These are phyloP conservation scores for Magnolia sinica DNA, from an alignment of 164 flowering plant species.

Conservation along the genomic window DNA sequence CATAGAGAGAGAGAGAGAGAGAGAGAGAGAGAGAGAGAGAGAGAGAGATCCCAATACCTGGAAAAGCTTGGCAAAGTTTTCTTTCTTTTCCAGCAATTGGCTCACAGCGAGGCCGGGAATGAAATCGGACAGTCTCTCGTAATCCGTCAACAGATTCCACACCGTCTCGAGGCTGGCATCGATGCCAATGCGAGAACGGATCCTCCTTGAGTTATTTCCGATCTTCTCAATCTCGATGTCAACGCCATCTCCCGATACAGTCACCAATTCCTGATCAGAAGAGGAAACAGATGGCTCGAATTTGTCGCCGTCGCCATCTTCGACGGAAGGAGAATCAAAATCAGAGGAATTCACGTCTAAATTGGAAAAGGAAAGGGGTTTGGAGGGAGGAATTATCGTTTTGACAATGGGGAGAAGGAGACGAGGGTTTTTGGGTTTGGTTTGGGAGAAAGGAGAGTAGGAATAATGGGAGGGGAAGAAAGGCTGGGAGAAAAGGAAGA, in stretches of 20 bases:
- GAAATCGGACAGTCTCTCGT: slow-evolving; percentile 61
- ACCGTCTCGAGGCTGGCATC: slow-evolving; percentile 48
- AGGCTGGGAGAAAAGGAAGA: background rate
- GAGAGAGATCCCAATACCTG: slow-evolving; percentile 41
- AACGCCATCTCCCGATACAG: slow-evolving; percentile 6
- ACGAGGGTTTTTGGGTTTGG: background rate
- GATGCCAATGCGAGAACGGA: slow-evolving; percentile 41
- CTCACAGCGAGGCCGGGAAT: slow-evolving; percentile 67
- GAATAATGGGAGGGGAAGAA: background rate
- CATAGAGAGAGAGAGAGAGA: background rate
- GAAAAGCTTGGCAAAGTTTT: slow-evolving; percentile 51
- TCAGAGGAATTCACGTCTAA: slow-evolving; percentile 9
- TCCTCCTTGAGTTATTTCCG: slow-evolving; percentile 51
- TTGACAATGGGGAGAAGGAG: background rate
- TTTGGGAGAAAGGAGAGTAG: background rate
- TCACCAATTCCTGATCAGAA: background rate
- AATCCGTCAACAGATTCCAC: slow-evolving; percentile 69
- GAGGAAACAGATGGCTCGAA: background rate
- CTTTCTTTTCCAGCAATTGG: slow-evolving; percentile 53
- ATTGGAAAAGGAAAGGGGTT: background rate
- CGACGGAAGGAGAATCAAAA: background rate
- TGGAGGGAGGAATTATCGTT: background rate
- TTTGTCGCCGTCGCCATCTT: background rate
- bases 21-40: too few species aligned
- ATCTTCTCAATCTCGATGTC: slow-evolving; percentile 41